These are phyloP conservation scores for Neoscytalidium dimidiatum DNA, from an alignment of 2,329 filamentous ascomycete species.

Conservation along the genomic window DNA sequence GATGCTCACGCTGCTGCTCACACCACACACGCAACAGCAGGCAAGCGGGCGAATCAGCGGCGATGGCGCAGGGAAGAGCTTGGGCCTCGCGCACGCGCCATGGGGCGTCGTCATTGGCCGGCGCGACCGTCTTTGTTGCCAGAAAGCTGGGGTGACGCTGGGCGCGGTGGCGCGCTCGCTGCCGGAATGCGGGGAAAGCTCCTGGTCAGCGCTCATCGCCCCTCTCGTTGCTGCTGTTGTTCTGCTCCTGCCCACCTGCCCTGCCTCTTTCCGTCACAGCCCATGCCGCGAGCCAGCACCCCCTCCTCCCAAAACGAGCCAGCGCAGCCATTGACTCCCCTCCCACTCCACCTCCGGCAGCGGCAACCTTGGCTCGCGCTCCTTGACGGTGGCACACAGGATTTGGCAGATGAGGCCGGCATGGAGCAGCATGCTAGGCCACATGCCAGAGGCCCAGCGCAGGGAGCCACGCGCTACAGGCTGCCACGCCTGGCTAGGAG, in stretches of 20 bases:
- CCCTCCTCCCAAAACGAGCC: not conserved
- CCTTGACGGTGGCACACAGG: not conserved
- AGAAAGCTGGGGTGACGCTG: conserved; percentile 13
- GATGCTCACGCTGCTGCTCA: conserved; percentile 18
- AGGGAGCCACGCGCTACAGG: not conserved
- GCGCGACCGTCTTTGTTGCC: not conserved
- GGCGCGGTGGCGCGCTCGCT: not conserved
- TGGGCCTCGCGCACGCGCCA: conserved; percentile 9
- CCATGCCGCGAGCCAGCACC: not conserved
- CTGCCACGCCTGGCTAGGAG: not conserved
- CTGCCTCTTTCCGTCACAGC: conserved; percentile 6
- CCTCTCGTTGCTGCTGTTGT: not conserved
- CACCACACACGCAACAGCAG: conserved; percentile 18
- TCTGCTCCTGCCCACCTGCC: not conserved
- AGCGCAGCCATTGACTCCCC: not conserved
- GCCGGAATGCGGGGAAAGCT: conserved; percentile 19
- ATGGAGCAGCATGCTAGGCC: not conserved
- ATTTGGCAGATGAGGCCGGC: not conserved
- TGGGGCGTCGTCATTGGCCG: not conserved
- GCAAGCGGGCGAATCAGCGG: conserved; percentile 16
- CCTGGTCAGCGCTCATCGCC: not conserved
- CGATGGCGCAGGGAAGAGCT: not conserved
- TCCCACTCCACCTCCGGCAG: too few relatives aligned
- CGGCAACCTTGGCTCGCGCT: not conserved
- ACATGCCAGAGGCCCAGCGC: not conserved